Percentiles rank a stretch among this genome's conserved stretches.
phyloP scores from a whole-genome alignment of 2,329 filamentous ascomycete genomes.

The Penicillium sp. region DNA sequence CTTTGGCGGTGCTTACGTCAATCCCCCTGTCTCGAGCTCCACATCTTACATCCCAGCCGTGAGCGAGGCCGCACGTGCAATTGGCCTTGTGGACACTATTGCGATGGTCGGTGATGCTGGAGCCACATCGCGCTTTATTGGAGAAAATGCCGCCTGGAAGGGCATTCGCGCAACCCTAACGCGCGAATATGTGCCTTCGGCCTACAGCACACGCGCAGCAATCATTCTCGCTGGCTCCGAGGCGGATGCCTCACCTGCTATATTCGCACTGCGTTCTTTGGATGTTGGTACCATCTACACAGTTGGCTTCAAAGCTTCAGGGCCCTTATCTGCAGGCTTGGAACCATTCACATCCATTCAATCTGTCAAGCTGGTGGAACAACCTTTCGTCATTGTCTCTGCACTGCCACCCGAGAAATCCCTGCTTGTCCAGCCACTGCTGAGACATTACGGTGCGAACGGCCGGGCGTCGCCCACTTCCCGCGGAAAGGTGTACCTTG shows the following conservation, averaged over 20 bases:
- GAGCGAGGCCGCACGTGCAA: slow-evolving; percentile 75
- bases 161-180: slow-evolving; percentile 81
- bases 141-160: slow-evolving; percentile 84
- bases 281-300: slow-evolving; percentile 80
- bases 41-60: slow-evolving; percentile 64
- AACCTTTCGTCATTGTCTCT: slow-evolving; percentile 80
- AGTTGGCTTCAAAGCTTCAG: slow-evolving; percentile 70
- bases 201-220: slow-evolving; percentile 74
- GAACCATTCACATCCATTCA: slow-evolving; percentile 70
- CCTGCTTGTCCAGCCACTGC: slow-evolving; percentile 73
- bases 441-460: slow-evolving; percentile 67
- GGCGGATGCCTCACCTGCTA: slow-evolving; percentile 74
- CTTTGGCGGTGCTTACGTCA: slow-evolving; percentile 82
- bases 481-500: slow-evolving; percentile 72
- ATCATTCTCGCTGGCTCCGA: slow-evolving; percentile 73
- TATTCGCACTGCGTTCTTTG: slow-evolving; percentile 77
- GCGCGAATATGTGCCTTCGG: slow-evolving; percentile 78
- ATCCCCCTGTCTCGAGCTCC: slow-evolving; percentile 66
- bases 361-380: slow-evolving; percentile 75
- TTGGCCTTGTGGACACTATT: slow-evolving; percentile 81
- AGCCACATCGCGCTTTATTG: slow-evolving; percentile 55
- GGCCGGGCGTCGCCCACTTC: slow-evolving; percentile 40
- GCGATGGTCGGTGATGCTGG: slow-evolving; percentile 57
- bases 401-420: slow-evolving; percentile 78
- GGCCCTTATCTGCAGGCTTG: slow-evolving; percentile 64